Base-by-base conservation (phyloP, 345 rosid species). In the Euphorbia tirucalli region DNA sequence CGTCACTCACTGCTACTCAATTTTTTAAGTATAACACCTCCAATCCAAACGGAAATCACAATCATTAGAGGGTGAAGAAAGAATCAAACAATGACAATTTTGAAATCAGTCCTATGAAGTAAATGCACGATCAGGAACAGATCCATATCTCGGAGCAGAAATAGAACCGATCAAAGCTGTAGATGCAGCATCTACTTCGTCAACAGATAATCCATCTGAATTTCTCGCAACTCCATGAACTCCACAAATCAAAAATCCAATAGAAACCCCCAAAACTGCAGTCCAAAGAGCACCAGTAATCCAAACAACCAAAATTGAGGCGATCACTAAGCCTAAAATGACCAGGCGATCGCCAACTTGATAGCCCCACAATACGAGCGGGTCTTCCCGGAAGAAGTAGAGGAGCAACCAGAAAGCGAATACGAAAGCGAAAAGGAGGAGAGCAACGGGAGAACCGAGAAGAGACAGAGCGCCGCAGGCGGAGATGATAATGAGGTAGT, bases 301-400 rank as follows among this genome's bases (percentile, higher is more conserved):
- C 84, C 84, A 85, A 19, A 87, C 35, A 11, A 64, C 70, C 68
- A 76, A 62, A 21, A 85, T 9, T 0, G 84, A 81, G 48, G 74
- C 75, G 61, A 80, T 11, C 41, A 74, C 31, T 50, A 88, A 74
- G 3, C 70, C 84, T 3, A 73, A 1, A 4, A 77, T 4, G 50
- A 86, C 71, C 63, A 77, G 10, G 5, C 61, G 71, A 57, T 85
- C 86, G 57, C 16, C 80, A 22, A 83, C 52, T 54, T 70, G 73
- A 43, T 41, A 71, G 25, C 83, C 84, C 61, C 67, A 75, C 18
- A 83, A 60, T 55, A 81, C 61, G 37, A 83, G 68, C 3, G 87
- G 83, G 59, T 81, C 85, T 65, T 87, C 85, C 31, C 81, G 52
- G 21, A 68, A 83, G 50, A 83, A 70, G 71, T 80, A 75, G 59